phyloP scores from a whole-genome alignment of 352 stramenopile species.

The Aphanomyces astaci region DNA sequence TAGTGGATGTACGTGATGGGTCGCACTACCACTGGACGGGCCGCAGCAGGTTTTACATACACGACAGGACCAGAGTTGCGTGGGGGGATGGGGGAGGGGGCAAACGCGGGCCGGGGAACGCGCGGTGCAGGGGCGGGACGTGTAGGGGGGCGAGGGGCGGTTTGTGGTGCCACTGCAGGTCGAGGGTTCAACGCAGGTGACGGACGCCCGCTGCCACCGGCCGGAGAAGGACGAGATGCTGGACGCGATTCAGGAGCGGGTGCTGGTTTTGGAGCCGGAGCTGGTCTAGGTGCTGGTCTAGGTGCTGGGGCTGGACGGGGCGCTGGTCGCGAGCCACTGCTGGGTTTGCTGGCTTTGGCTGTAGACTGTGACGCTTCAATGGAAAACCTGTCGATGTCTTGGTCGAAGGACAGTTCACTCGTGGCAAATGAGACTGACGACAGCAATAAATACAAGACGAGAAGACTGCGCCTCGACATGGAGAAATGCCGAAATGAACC shows the following conservation, averaged over 20 bases:
- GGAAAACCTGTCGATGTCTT: no score
- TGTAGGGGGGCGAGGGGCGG: not conserved
- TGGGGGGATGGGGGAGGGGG: not conserved
- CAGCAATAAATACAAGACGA: no score
- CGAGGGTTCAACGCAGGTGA: not conserved
- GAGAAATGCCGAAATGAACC: no score
- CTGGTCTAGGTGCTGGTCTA: not conserved
- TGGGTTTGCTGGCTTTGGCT: not conserved
- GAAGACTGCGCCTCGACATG: no score
- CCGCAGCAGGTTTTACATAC: not conserved
- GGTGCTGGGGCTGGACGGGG: not conserved
- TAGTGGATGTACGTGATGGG: slow-evolving; percentile 9
- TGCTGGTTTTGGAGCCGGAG: not conserved
- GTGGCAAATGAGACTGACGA: no score
- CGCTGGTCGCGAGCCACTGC: not conserved
- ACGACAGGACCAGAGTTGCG: not conserved
- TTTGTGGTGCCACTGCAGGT: not conserved
- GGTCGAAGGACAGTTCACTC: no score
- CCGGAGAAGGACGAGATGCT: not conserved
- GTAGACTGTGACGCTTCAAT: not conserved
- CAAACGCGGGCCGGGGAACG: not conserved
- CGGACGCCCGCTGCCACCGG: not conserved
- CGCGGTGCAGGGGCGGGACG: not conserved
- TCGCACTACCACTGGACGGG: slow-evolving; percentile 10
- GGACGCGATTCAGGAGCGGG: not conserved